These are phyloP conservation scores for Aspergillus kassunensis DNA, from an alignment of 495 filamentous ascomycete genomes.

Conservation along the genomic window DNA sequence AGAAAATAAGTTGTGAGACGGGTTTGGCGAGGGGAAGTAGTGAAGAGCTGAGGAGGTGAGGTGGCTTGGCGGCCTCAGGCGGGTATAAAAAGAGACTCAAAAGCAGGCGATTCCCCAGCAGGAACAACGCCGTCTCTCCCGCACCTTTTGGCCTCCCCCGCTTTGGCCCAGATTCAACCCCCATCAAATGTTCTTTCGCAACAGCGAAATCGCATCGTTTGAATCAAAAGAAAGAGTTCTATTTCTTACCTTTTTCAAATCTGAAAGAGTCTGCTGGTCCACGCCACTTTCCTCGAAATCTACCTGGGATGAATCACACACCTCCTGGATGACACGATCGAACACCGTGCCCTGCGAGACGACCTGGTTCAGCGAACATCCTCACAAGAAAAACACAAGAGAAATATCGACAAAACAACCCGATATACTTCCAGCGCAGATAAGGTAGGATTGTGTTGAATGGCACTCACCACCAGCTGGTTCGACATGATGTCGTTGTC, in stretches of 20 bases:
- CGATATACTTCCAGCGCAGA: conserved; percentile 1
- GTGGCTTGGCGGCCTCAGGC: conserved; percentile 33
- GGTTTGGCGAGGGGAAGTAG: conserved; percentile 7
- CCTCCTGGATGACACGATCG: conserved; percentile 84
- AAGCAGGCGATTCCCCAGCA: conserved; percentile 37
- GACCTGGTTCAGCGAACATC: conserved; percentile 31
- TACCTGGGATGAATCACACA: conserved; percentile 79
- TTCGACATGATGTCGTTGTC: conserved; percentile 51
- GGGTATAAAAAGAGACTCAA: conserved; percentile 43
- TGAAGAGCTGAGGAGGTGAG: conserved; percentile 9
- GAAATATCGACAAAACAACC: conserved; percentile 11
- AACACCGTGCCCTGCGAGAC: conserved; percentile 71
- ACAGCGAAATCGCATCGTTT: conserved; percentile 8
- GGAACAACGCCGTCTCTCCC: conserved; percentile 37
- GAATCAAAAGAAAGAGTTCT: conserved; percentile 15
- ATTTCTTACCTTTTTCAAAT: conserved; percentile 73
- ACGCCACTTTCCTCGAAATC: conserved; percentile 97
- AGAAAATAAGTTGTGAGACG: conserved; percentile 9
- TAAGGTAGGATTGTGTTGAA: conserved; percentile 20
- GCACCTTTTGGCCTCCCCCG: conserved; percentile 34
- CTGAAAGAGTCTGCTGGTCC: conserved; percentile 75
- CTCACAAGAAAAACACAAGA: conserved; percentile 17
- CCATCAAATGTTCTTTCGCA: conserved; percentile 3
- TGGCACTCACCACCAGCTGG: conserved; percentile 58
- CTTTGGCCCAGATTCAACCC: conserved; percentile 23